phyloP scores from a whole-genome alignment of 768 basidiomycete genomes.

The Rhodotorula graminis region DNA sequence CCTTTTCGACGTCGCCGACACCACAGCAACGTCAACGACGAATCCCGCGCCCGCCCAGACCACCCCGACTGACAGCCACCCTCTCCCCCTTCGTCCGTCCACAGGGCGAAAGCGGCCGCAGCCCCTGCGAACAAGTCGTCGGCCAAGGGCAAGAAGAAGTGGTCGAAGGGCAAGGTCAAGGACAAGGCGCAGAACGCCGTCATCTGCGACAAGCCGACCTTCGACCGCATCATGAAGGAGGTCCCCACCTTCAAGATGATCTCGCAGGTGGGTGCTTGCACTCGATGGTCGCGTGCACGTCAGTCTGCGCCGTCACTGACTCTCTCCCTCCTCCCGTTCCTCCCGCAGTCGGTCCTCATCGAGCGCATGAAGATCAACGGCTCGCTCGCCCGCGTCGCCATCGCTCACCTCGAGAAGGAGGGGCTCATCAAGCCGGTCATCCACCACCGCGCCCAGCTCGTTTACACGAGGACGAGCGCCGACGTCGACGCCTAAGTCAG shows the following conservation, averaged over 20 bases:
- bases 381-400: slow-evolving; percentile 69
- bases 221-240: slow-evolving; percentile 74
- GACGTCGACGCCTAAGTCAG: slow-evolving; percentile 29
- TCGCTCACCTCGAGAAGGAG: slow-evolving; percentile 87
- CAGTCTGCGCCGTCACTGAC: background rate
- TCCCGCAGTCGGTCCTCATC: slow-evolving; percentile 95
- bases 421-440: slow-evolving; percentile 92
- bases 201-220: slow-evolving; percentile 77
- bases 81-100: background rate
- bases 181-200: slow-evolving; percentile 99
- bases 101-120: slow-evolving; percentile 37
- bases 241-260: slow-evolving; percentile 98
- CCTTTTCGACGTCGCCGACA: no score
- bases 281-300: no score
- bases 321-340: slow-evolving; percentile 59
- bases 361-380: slow-evolving; percentile 98
- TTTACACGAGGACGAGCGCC: slow-evolving; percentile 60
- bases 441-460: slow-evolving; percentile 86
- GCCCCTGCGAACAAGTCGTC: slow-evolving; percentile 57
- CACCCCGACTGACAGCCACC: background rate
- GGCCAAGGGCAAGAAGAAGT: slow-evolving; percentile 97
- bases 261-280: slow-evolving; percentile 66
- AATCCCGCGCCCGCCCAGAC: background rate
- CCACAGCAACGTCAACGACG: no score
- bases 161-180: slow-evolving; percentile 99